Evolutionary conservation across 2,329 filamentous ascomycete genomes (phyloP).

Genomic region (Cercospora sp.): DNA sequence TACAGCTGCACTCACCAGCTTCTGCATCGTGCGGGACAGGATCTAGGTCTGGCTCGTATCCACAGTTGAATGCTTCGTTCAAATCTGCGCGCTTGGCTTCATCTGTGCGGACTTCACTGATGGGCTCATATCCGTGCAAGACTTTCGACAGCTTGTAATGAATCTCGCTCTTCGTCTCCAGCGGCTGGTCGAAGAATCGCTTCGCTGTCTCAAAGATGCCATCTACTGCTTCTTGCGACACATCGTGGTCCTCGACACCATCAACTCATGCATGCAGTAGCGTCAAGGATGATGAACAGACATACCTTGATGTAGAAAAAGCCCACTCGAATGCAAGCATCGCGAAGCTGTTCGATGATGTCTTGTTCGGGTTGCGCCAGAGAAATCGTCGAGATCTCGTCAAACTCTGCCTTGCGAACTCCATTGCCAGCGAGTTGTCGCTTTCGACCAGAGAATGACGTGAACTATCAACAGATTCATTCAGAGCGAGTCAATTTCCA

Average conservation of each 20-base stretch:
- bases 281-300: not conserved
- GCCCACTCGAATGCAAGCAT: slow-evolving; percentile 29
- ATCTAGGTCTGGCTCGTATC: slow-evolving; percentile 28
- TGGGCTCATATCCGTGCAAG: slow-evolving; percentile 62
- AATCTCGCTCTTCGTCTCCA: slow-evolving; percentile 53
- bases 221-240: slow-evolving; percentile 49
- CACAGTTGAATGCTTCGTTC: slow-evolving; percentile 32
- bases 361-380: slow-evolving; percentile 20
- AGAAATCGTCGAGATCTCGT: slow-evolving; percentile 30
- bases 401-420: slow-evolving; percentile 28
- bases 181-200: slow-evolving; percentile 38
- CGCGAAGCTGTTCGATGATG: slow-evolving; percentile 23
- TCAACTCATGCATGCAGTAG: not conserved
- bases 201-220: slow-evolving; percentile 25
- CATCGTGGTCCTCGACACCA: slow-evolving; percentile 68
- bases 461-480: slow-evolving; percentile 15
- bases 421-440: slow-evolving; percentile 24
- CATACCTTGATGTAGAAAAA: slow-evolving; percentile 31
- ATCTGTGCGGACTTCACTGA: slow-evolving; percentile 72
- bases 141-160: slow-evolving; percentile 66
- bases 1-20: not conserved
- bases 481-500: not conserved
- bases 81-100: slow-evolving; percentile 58
- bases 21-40: slow-evolving; percentile 9
- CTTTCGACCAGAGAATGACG: slow-evolving; percentile 27